Evolutionary conservation across 2,329 filamentous ascomycete species (phyloP).

Genomic region (Neofusicoccum sp.): DNA sequence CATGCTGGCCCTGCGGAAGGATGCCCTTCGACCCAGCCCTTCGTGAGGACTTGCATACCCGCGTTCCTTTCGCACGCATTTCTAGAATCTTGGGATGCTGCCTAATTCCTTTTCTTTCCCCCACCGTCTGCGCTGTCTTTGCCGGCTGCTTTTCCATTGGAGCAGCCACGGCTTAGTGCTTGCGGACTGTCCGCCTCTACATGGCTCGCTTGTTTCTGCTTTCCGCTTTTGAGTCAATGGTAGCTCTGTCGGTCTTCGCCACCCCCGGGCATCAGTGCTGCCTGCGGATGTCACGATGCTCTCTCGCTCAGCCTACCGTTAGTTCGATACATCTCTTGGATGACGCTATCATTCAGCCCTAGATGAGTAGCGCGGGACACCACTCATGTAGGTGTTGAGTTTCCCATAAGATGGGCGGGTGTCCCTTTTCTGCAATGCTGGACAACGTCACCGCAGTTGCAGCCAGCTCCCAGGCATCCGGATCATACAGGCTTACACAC

Average conservation of each 20-base stretch:
- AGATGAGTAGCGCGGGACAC: background rate
- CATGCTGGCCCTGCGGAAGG: background rate
- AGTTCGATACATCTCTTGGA: background rate
- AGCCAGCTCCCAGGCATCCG: background rate
- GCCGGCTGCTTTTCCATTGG: background rate
- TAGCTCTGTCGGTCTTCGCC: conserved; percentile 3
- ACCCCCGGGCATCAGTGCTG: conserved; percentile 10
- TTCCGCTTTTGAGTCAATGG: conserved; percentile 17
- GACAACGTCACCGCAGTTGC: background rate
- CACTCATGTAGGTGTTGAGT: background rate
- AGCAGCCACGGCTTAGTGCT: background rate
- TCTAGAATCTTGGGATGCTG: conserved; percentile 3
- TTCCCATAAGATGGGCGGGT: background rate
- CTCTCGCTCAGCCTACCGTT: background rate
- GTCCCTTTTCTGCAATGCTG: background rate
- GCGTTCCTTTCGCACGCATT: background rate
- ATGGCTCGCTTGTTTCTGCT: background rate
- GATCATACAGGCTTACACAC: background rate
- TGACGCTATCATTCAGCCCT: conserved; percentile 7
- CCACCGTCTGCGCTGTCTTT: background rate
- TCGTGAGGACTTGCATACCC: background rate
- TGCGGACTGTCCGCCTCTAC: background rate
- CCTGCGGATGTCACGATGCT: conserved; percentile 1
- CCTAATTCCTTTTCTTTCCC: conserved; percentile 1
- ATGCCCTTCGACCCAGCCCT: background rate